Evolutionary conservation across 2,329 filamentous ascomycete genomes (phyloP).

Genomic region (Chaetothyriales sp.): DNA sequence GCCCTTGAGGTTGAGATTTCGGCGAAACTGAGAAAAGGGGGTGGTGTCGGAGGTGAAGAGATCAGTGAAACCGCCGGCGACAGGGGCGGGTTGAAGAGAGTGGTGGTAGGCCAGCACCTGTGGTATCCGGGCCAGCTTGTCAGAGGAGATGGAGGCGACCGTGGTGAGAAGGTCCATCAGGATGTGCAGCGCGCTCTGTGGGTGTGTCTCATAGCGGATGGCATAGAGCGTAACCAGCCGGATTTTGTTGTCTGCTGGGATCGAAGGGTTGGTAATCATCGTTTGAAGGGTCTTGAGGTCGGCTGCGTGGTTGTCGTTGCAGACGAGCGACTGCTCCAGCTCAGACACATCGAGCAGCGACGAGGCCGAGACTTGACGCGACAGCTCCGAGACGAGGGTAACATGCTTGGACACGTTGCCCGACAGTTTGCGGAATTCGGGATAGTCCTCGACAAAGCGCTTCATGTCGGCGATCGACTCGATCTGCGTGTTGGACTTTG

Average conservation of each 20-base stretch:
- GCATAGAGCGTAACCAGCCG: slow-evolving; percentile 88
- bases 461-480: slow-evolving; percentile 99
- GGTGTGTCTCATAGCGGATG: slow-evolving; percentile 75
- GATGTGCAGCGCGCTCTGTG: slow-evolving; percentile 67
- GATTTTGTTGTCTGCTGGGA: slow-evolving; percentile 71
- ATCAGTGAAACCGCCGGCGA: slow-evolving; percentile 68
- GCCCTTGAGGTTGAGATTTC: slow-evolving; percentile 58
- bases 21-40: slow-evolving; percentile 81
- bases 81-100: slow-evolving; percentile 64
- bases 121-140: slow-evolving; percentile 62
- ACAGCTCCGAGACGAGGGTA: slow-evolving; percentile 84
- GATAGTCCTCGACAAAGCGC: slow-evolving; percentile 96
- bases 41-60: slow-evolving; percentile 72
- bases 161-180: slow-evolving; percentile 74
- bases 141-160: slow-evolving; percentile 62
- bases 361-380: slow-evolving; percentile 69
- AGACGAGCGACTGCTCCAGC: slow-evolving; percentile 88
- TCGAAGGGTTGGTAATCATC: slow-evolving; percentile 63
- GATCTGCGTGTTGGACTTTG: slow-evolving; percentile 89
- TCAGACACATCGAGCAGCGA: slow-evolving; percentile 91
- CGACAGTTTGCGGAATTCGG: slow-evolving; percentile 90
- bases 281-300: slow-evolving; percentile 88
- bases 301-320: slow-evolving; percentile 81
- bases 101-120: slow-evolving; percentile 75
- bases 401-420: slow-evolving; percentile 98